A percentile compares a stretch with the other conserved stretches of the same genome.
Conservation (phyloP, 2,329 filamentous ascomycete genomes). For the Dactylellina cionopaga region DNA sequence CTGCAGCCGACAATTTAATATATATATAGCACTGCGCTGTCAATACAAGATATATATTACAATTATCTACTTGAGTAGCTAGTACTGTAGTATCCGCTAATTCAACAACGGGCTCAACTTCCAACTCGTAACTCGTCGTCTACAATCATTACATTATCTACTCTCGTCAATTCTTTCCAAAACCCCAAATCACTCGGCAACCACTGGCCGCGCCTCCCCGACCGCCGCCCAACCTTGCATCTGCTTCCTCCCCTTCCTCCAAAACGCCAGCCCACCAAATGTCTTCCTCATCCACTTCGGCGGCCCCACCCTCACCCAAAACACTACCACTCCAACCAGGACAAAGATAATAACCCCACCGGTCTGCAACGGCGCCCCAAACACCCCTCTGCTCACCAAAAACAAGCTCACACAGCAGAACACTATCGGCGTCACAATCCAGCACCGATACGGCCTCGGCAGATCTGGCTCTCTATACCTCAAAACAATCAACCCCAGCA, state of each 20-base stretch:
- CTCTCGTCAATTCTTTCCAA: no score
- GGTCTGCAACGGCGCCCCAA: conserved; percentile 90
- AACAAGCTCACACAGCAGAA: conserved; percentile 98
- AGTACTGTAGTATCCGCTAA: not conserved
- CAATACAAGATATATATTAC: conserved; percentile 13
- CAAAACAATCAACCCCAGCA: conserved; percentile 89
- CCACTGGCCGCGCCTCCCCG: conserved; percentile 69
- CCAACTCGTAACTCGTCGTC: not conserved
- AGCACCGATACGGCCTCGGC: conserved; percentile 91
- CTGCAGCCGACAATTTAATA: no score
- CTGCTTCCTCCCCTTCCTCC: conserved; percentile 67
- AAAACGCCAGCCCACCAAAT: conserved; percentile 64
- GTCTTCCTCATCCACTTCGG: conserved; percentile 64
- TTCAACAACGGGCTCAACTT: not conserved
- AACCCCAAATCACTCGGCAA: no score
- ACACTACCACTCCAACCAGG: conserved; percentile 82
- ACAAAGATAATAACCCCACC: conserved; percentile 87
- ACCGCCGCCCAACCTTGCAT: conserved; percentile 67
- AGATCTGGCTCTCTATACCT: conserved; percentile 86
- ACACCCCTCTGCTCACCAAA: conserved; percentile 84
- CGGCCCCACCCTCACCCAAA: conserved; percentile 80
- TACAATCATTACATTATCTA: no score
- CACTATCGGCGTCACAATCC: conserved; percentile 96
- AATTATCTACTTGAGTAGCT: conserved; percentile 7
- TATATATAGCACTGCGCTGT: no score